Conservation (phyloP, 208 protist genomes). For the Trypanosoma rangeli region DNA sequence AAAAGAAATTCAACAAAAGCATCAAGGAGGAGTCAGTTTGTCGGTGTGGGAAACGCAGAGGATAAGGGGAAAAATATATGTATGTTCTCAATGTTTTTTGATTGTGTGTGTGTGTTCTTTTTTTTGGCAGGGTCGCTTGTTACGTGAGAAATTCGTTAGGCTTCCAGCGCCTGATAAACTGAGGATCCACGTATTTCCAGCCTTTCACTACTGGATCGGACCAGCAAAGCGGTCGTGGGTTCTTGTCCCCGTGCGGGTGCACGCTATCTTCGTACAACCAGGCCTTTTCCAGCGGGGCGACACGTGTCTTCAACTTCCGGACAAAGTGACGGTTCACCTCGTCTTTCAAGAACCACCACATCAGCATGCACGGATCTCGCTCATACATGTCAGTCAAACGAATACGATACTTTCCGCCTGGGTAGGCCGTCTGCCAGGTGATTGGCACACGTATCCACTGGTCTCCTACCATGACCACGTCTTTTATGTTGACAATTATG, state of each 20-base stretch:
- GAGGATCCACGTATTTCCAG: conserved; percentile 81
- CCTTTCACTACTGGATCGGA: conserved; percentile 49
- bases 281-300: conserved; percentile 89
- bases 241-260: conserved; percentile 88
- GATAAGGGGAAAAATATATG: no score
- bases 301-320: conserved; percentile 88
- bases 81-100: no score
- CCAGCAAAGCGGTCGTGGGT: conserved; percentile 83
- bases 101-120: no score
- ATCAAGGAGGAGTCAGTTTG: no score
- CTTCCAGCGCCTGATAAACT: conserved; percentile 80
- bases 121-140: no score
- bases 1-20: conserved; percentile 9
- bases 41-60: no score
- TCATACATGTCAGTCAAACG: conserved; percentile 92
- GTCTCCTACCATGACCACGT: conserved; percentile 90
- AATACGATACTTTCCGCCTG: conserved; percentile 89
- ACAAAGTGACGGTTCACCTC: conserved; percentile 91
- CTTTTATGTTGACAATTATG: conserved; percentile 90
- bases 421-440: conserved; percentile 91
- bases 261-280: conserved; percentile 90
- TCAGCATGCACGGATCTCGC: conserved; percentile 92
- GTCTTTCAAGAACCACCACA: conserved; percentile 92
- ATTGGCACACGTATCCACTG: conserved; percentile 89
- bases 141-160: conserved; percentile 87